Evolutionary conservation across 352 stramenopile genomes (phyloP).

Genomic region (Globisporangium camurandrum): DNA sequence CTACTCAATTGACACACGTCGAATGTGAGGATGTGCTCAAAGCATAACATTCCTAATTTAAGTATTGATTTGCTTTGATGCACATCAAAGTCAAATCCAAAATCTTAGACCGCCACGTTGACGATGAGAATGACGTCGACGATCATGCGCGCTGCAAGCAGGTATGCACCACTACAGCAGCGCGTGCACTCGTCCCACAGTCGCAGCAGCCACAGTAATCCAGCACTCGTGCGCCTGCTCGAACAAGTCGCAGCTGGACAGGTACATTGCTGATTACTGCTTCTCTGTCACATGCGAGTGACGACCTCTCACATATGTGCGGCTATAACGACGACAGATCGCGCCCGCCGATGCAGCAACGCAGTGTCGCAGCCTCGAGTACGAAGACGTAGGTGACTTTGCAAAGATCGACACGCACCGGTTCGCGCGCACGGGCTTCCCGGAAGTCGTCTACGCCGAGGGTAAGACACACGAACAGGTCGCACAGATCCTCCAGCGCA

Average conservation of each 20-base stretch:
- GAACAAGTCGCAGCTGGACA: slow-evolving; percentile 51
- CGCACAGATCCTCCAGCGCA: slow-evolving; percentile 83
- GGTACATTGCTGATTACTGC: slow-evolving; percentile 8
- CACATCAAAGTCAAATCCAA: not conserved
- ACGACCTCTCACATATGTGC: not conserved
- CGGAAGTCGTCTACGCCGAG: slow-evolving; percentile 93
- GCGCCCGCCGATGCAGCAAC: slow-evolving; percentile 16
- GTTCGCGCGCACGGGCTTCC: slow-evolving; percentile 88
- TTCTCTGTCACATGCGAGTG: not conserved
- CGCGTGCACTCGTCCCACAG: not conserved
- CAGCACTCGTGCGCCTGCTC: slow-evolving; percentile 23
- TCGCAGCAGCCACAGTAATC: not conserved
- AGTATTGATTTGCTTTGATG: not conserved
- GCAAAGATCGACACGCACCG: slow-evolving; percentile 89
- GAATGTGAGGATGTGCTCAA: not conserved
- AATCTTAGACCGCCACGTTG: not conserved
- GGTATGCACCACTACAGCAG: not conserved
- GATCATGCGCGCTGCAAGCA: too few species aligned
- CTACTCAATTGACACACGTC: too few species aligned
- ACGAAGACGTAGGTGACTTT: slow-evolving; percentile 43
- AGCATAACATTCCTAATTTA: not conserved
- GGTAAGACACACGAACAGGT: slow-evolving; percentile 91
- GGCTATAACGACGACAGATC: slow-evolving; percentile 11
- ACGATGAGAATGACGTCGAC: not conserved
- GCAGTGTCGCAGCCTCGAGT: slow-evolving; percentile 30